These are phyloP conservation scores for Infundibulicybe gibba DNA, from an alignment of 768 basidiomycete species.

Conservation along the genomic window DNA sequence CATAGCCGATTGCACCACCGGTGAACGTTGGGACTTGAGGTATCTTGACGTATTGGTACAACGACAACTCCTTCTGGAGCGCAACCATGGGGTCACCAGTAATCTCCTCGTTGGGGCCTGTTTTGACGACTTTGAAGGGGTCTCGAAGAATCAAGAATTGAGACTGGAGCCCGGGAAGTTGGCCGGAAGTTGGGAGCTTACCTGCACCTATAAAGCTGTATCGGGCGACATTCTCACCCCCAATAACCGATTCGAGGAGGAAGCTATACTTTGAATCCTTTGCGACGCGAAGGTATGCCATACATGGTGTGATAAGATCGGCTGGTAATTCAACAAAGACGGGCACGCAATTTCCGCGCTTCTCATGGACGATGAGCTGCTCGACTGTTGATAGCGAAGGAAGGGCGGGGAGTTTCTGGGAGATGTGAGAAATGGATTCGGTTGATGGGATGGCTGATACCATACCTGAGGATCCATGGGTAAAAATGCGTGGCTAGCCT, in stretches of 20 bases:
- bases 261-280: conserved; percentile 95
- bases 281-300: conserved; percentile 91
- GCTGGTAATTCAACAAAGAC: conserved; percentile 92
- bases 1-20: conserved; percentile 96
- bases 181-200: conserved; percentile 29
- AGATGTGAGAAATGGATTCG: neutral
- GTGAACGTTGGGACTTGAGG: conserved; percentile 94
- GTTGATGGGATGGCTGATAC: neutral
- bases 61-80: conserved; percentile 81
- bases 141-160: conserved; percentile 42
- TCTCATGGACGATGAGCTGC: conserved; percentile 73
- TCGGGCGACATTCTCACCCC: conserved; percentile 86
- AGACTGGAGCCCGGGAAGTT: conserved; percentile 1
- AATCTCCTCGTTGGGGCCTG: conserved; percentile 79
- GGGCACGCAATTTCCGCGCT: conserved; percentile 89
- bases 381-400: conserved; percentile 77
- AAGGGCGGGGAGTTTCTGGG: conserved; percentile 60
- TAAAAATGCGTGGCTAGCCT: neutral
- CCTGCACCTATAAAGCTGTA: conserved; percentile 97
- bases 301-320: conserved; percentile 94
- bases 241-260: conserved; percentile 88
- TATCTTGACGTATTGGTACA: conserved; percentile 88
- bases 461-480: conserved; percentile 51
- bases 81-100: conserved; percentile 84
- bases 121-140: conserved; percentile 88